phyloP scores from a whole-genome alignment of 345 rosid species.

The Linum trigynum region DNA sequence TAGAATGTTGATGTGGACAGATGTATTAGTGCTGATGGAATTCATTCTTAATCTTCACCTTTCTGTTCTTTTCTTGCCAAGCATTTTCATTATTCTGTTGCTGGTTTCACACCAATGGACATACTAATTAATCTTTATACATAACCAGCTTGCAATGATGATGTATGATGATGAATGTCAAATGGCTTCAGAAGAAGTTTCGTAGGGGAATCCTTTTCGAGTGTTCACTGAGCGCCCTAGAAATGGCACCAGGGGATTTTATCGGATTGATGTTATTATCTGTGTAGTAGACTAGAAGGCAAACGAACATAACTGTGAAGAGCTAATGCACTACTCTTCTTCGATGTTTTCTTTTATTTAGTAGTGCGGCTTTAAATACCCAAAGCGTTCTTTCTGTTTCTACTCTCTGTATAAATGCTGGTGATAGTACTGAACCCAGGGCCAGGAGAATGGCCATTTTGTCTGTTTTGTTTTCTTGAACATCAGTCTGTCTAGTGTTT shows the following conservation, averaged over 20 bases:
- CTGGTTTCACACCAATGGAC: neutral
- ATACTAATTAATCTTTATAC: neutral
- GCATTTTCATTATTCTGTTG: neutral
- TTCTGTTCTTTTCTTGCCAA: neutral
- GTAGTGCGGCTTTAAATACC: too few species aligned
- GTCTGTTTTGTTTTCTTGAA: too few species aligned
- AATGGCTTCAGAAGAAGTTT: neutral
- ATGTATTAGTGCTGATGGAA: conserved; percentile 11
- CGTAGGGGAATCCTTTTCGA: neutral
- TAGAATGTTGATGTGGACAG: conserved; percentile 5
- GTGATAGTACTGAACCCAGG: too few species aligned
- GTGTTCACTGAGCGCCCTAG: neutral
- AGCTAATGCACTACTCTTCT: too few species aligned
- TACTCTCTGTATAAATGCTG: too few species aligned
- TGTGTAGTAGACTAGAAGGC: too few species aligned
- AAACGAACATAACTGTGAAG: too few species aligned
- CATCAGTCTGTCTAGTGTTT: too few species aligned
- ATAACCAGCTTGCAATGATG: conserved; percentile 6
- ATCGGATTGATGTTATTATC: too few species aligned
- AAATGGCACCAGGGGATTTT: neutral
- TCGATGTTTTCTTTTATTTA: too few species aligned
- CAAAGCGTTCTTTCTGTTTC: too few species aligned
- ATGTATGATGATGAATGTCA: neutral
- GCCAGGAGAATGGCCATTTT: too few species aligned
- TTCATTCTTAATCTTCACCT: neutral